Evolutionary conservation across 768 basidiomycete genomes (phyloP).

Genomic region (Auricularia heimuer): DNA sequence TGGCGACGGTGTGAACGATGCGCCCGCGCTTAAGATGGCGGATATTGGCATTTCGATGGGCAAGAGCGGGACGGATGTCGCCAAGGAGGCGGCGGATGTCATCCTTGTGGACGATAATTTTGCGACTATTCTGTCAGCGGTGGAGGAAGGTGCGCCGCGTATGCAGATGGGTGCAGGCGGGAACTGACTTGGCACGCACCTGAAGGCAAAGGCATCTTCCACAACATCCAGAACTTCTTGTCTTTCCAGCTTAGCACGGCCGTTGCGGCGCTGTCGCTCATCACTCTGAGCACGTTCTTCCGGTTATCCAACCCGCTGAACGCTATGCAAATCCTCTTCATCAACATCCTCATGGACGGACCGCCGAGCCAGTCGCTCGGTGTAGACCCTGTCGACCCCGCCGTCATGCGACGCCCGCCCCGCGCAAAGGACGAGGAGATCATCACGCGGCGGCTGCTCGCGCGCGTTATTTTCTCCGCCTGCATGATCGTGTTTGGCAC

Average conservation of each 20-base stretch:
- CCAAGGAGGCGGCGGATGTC: constrained; percentile 95
- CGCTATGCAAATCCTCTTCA: constrained; percentile 98
- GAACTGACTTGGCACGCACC: constrained; percentile 18
- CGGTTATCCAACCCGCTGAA: constrained; percentile 88
- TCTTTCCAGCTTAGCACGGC: constrained; percentile 96
- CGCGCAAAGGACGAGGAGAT: constrained; percentile 86
- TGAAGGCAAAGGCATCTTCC: constrained; percentile 90
- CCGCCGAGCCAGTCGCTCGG: constrained; percentile 93
- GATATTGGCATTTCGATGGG: constrained; percentile 99
- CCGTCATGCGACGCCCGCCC: constrained; percentile 89
- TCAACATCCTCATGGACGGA: constrained; percentile 98
- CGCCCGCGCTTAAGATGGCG: constrained; percentile 94
- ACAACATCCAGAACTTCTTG: constrained; percentile 97
- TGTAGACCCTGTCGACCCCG: constrained; percentile 90
- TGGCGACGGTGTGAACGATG: constrained; percentile 67
- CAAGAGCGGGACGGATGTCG: constrained; percentile 95
- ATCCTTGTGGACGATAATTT: constrained; percentile 98
- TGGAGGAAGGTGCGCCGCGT: constrained; percentile 55
- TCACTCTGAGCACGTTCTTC: constrained; percentile 87
- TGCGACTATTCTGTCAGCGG: constrained; percentile 84
- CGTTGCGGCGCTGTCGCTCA: constrained; percentile 90
- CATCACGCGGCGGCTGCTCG: constrained; percentile 61
- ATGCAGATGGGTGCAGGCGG: no score
- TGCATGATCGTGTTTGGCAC: constrained; percentile 85
- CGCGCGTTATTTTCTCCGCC: constrained; percentile 85